Base-by-base conservation (phyloP, 1,139 yeast genomes). In the Kodamaea sp. region DNA sequence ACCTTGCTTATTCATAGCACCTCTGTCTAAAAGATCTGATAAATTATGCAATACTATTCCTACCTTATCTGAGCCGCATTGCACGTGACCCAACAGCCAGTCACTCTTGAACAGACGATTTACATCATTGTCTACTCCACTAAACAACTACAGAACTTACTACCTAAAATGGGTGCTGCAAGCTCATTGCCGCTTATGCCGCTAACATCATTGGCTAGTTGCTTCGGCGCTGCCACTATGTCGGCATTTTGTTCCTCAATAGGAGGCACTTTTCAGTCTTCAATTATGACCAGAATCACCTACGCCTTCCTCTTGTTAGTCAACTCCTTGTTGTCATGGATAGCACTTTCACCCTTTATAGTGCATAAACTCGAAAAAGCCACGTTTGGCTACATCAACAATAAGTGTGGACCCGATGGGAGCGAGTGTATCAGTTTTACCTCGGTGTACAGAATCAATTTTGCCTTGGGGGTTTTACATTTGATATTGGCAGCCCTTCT, bases 401-500 rank as follows among this genome's bases (percentile, higher is more conserved):
- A 63, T 44, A 64, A 66, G 39, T 68, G 75, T 46, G 80, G 79
- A 8, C 89, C 96, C 46, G 80, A 82, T 31, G 95, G 92, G 7
- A 82, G 83, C 28, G 89, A 88, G 50, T 94, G 98, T 65, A 79
- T 80, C 28, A 95, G 97, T 37, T 94, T 92, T 61, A 87, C 90
- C 13, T 90, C 95, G 5, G 97, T 92, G 8, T 94, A 92, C 55
- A 70, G 97, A 39, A 73, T 94, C 48, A 89, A 88, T 61, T 85
- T 89, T 57, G 94, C 97, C 2, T 69, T 92, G 14, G 98, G 96
- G 1, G 35, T 80, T 34, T 63, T 89, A 42, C 98, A 94, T 63
- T 53, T 90, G 28, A 49, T 81, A 2, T 65, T 92, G 38, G 96
- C 95, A 0, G 63, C 67, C 2, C 54, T 84, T 29, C 66, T 92